Evolutionary conservation across 306 rosid species (phyloP), one percentile per base, ranked within the genome.

Genomic region (Cucumis cinereus): DNA sequence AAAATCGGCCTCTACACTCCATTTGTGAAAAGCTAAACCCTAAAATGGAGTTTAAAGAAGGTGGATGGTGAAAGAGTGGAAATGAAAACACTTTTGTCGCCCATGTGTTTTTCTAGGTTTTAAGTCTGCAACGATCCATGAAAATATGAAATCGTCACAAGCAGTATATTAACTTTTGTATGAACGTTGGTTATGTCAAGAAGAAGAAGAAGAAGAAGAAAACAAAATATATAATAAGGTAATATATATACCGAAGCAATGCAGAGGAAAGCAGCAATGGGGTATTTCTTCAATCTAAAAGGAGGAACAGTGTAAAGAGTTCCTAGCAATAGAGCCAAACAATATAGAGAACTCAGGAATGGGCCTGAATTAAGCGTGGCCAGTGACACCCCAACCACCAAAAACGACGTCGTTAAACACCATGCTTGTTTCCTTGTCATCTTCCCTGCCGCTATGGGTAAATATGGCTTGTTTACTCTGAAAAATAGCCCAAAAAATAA

Each of bases 371-470:
- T 93, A 71, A 88, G 68, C 76, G 87, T 92, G 30, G 91, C 97
- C 33, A 77, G 82, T 67, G 77, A 73, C 40, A 91, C 77, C 72
- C 97, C 97, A 68, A 91, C 79, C 24, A 67, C 85, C 23, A 90
- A 93, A 81, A 93, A 91, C 82, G 87, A 88, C 81, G 78, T 78
- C 78, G 91, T 96, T 87, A 93, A 83, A 38, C 85, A 23, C 98
- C 97, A 91, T 26, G 98, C 98, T 79, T 92, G 85, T 83, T 90
- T 87, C 76, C 86, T 87, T 23, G 96, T 90, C 71, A 93, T 93
- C 81, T 87, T 93, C 80, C 98, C 98, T 0, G 98, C 98, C 10
- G 98, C 98, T 60, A 93, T 90, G 45, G 98, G 98, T 80, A 93
- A 85, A 84, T 86, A 93, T 41, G 97, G 97, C 69, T 93, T 93